These are phyloP conservation scores for Diatrype stigma DNA, from an alignment of 2,329 filamentous ascomycete species.

Conservation along the genomic window DNA sequence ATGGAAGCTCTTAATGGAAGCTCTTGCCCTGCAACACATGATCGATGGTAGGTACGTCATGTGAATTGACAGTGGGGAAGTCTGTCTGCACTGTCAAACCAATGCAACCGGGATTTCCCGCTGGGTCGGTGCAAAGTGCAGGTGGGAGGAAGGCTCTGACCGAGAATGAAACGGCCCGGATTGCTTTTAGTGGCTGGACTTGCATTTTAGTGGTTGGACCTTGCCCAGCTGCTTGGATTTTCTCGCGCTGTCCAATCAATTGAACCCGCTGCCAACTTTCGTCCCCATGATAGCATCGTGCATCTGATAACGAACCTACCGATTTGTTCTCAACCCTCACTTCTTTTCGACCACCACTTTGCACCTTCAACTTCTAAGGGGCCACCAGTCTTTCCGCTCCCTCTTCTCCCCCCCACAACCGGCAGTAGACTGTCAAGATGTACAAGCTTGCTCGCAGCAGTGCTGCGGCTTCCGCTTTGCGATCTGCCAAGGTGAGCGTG, in stretches of 20 bases:
- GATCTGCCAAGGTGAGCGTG: slow-evolving; percentile 65
- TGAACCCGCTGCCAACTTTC: background rate
- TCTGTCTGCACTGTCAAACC: background rate
- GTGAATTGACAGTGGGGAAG: too few relatives aligned
- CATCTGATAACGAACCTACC: background rate
- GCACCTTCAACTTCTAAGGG: background rate
- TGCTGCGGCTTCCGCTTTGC: slow-evolving; percentile 75
- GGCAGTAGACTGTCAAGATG: slow-evolving; percentile 51
- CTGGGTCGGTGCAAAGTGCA: background rate
- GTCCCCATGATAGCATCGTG: background rate
- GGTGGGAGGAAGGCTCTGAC: background rate
- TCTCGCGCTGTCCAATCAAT: background rate
- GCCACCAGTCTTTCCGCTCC: background rate
- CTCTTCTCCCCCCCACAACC: background rate
- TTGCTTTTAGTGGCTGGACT: background rate
- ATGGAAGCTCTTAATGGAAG: too few relatives aligned
- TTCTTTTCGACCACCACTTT: background rate
- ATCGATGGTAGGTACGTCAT: too few relatives aligned
- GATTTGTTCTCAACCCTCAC: background rate
- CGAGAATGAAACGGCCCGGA: background rate
- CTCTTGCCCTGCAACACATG: too few relatives aligned
- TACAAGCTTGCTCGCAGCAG: slow-evolving; percentile 82
- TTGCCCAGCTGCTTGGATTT: too few relatives aligned
- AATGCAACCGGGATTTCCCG: background rate
- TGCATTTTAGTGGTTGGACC: too few relatives aligned